Percentiles rank a stretch among this genome's conserved stretches.
Evolutionary conservation across 768 basidiomycete species (phyloP).

Genomic region (Terana coerulea): DNA sequence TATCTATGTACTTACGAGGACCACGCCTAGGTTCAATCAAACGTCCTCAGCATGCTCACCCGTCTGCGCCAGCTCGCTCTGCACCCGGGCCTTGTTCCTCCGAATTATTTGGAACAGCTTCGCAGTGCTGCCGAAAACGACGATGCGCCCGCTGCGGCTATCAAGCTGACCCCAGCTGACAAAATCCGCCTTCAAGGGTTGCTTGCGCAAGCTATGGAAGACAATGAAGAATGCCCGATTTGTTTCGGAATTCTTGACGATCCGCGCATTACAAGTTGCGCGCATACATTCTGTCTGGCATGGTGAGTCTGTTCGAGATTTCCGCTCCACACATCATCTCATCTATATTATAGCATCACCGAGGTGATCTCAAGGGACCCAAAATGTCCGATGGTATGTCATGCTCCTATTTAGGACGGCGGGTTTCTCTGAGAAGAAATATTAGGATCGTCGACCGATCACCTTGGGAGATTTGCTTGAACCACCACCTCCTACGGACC

Average conservation of each 20-base stretch:
- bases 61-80: conserved; percentile 80
- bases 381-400: conserved; percentile 76
- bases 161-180: conserved; percentile 49
- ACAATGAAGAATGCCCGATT: conserved; percentile 80
- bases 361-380: conserved; percentile 67
- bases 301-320: conserved; percentile 42
- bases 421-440: not conserved
- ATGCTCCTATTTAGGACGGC: not conserved
- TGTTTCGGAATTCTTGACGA: conserved; percentile 61
- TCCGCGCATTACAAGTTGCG: conserved; percentile 69
- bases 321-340: not conserved
- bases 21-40: conserved; percentile 51
- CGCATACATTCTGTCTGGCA: conserved; percentile 66
- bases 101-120: conserved; percentile 66
- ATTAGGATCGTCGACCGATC: conserved; percentile 68
- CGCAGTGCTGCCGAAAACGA: conserved; percentile 33
- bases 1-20: conserved; percentile 3
- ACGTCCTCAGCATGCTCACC: conserved; percentile 79
- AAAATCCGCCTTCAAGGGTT: conserved; percentile 51
- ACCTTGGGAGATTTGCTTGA: conserved; percentile 53
- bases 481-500: conserved; percentile 60
- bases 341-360: conserved; percentile 46
- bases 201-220: conserved; percentile 68
- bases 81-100: conserved; percentile 73
- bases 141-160: conserved; percentile 23